Conservation (phyloP, 2,329 filamentous ascomycete genomes). For the Pyrenophora teres region DNA sequence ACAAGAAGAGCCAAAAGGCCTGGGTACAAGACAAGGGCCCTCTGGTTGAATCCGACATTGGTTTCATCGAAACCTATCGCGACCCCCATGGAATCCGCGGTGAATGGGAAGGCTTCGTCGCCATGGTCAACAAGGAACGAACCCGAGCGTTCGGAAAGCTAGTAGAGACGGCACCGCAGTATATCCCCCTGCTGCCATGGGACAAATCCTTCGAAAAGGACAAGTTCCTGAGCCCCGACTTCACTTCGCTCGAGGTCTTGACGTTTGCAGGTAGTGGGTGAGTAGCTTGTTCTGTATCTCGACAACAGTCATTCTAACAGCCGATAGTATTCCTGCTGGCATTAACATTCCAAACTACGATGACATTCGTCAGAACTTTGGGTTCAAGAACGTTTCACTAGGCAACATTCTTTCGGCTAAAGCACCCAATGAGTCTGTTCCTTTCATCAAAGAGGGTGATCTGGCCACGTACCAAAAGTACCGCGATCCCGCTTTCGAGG, state of each 20-base stretch:
- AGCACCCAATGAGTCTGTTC: constrained; percentile 87
- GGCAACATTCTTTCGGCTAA: constrained; percentile 93
- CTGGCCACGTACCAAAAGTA: constrained; percentile 79
- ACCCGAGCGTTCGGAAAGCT: constrained; percentile 86
- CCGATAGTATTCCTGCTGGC: constrained; percentile 59
- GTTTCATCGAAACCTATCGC: constrained; percentile 61
- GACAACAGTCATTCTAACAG: constrained; percentile 1
- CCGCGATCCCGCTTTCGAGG: constrained; percentile 87
- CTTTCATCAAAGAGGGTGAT: constrained; percentile 82
- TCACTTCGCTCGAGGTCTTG: constrained; percentile 90
- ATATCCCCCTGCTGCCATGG: constrained; percentile 93
- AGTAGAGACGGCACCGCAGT: constrained; percentile 76
- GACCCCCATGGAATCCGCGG: constrained; percentile 60
- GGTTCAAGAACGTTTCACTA: constrained; percentile 92
- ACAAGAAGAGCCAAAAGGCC: constrained; percentile 56
- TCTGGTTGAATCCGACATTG: constrained; percentile 58
- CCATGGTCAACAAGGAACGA: constrained; percentile 83
- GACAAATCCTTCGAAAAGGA: constrained; percentile 89
- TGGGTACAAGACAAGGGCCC: constrained; percentile 61
- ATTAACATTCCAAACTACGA: constrained; percentile 65
- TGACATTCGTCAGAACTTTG: constrained; percentile 74
- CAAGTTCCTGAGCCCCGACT: constrained; percentile 92
- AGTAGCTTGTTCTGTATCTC: constrained; percentile 3
- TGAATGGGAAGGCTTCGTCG: constrained; percentile 59
- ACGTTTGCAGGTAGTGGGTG: constrained; percentile 70